phyloP scores from a whole-genome alignment of 2,329 filamentous ascomycete genomes.

The Trichoderma citrinoviride region DNA sequence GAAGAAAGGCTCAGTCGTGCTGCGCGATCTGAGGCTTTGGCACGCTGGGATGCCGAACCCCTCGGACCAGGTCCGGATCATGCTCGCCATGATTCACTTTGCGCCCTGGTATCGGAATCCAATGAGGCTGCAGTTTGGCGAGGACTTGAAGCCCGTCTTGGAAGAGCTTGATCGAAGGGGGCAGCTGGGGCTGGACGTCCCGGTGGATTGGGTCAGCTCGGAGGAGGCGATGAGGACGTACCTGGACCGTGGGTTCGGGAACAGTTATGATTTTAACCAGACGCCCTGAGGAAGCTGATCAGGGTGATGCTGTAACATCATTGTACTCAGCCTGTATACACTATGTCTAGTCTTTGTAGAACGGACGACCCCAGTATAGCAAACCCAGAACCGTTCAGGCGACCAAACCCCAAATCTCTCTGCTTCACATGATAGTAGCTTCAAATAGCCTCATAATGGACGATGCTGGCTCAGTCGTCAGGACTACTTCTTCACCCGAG shows the following conservation, averaged over 20 bases:
- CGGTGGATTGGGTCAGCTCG: slow-evolving; percentile 47
- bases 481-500: too few species aligned
- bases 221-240: slow-evolving; percentile 47
- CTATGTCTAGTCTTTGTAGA: background rate
- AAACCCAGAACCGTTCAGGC: background rate
- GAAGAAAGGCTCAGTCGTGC: slow-evolving; percentile 53
- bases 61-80: slow-evolving; percentile 49
- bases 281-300: slow-evolving; percentile 2
- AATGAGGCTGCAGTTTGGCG: slow-evolving; percentile 54
- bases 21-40: slow-evolving; percentile 61
- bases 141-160: slow-evolving; percentile 48
- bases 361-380: background rate
- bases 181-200: slow-evolving; percentile 45
- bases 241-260: slow-evolving; percentile 56
- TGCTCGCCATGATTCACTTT: slow-evolving; percentile 61
- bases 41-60: slow-evolving; percentile 62
- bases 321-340: background rate
- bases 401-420: background rate
- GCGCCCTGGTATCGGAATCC: slow-evolving; percentile 56
- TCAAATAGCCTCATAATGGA: too few species aligned
- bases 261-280: slow-evolving; percentile 62
- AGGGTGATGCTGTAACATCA: background rate
- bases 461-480: too few species aligned
- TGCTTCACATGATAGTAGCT: background rate
- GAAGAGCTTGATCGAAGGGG: slow-evolving; percentile 41